Evolutionary conservation across 164 flowering plant species (phyloP).

Genomic region (Chimonanthus praecox): DNA sequence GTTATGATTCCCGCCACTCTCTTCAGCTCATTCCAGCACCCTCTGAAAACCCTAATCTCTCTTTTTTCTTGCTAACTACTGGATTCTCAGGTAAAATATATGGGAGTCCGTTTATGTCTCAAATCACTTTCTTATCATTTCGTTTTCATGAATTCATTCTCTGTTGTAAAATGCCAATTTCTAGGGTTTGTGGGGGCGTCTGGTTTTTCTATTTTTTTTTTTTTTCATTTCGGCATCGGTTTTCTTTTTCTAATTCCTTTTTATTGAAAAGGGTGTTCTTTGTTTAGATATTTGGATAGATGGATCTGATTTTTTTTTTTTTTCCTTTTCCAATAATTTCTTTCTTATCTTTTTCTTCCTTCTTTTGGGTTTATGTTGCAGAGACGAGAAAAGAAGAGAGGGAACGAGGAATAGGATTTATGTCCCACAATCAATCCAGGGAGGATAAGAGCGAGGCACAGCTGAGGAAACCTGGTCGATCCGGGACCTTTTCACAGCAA

Average conservation of each 20-base stretch:
- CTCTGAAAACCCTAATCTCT: conserved; percentile 31
- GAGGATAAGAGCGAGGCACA: conserved; percentile 55
- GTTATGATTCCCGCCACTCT: conserved; percentile 26
- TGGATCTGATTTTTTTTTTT: conserved; percentile 2
- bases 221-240: too few relatives aligned
- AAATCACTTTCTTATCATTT: not conserved
- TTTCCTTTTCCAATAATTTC: not conserved
- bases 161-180: not conserved
- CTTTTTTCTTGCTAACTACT: not conserved
- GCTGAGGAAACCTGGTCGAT: conserved; percentile 39
- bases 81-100: conserved; percentile 13
- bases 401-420: conserved; percentile 41
- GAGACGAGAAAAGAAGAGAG: conserved; percentile 6
- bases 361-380: conserved; percentile 6
- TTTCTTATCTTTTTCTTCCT: too few relatives aligned
- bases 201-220: not conserved
- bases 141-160: not conserved
- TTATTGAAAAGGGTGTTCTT: not conserved
- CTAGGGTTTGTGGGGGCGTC: conserved; percentile 5
- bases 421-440: conserved; percentile 84
- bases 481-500: conserved; percentile 34
- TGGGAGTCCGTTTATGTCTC: not conserved
- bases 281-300: conserved; percentile 5
- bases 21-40: not conserved
- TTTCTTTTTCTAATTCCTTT: too few relatives aligned